These are phyloP conservation scores for Aspergillus mulundensis DNA, from an alignment of 495 filamentous ascomycete genomes.

Conservation along the genomic window DNA sequence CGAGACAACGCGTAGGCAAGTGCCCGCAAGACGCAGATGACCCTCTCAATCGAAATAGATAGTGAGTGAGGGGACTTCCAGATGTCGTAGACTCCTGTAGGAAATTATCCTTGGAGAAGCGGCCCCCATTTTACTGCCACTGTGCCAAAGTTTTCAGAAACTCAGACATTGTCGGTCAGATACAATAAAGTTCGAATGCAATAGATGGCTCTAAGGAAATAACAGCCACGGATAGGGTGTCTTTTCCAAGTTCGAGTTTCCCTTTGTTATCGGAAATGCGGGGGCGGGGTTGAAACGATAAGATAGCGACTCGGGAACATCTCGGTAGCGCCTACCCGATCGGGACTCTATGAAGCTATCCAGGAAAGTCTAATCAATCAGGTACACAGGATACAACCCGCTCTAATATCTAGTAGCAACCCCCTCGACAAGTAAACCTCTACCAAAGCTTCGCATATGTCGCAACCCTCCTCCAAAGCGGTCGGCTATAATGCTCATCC, in stretches of 20 bases:
- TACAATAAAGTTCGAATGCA: not conserved
- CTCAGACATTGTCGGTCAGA: too few relatives aligned
- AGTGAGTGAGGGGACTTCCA: too few relatives aligned
- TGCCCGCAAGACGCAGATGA: too few relatives aligned
- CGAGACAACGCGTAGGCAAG: too few relatives aligned
- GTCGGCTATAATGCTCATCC: slow-evolving; percentile 21
- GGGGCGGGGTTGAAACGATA: not conserved
- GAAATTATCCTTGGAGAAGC: too few relatives aligned
- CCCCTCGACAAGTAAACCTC: not conserved
- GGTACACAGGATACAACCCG: too few relatives aligned
- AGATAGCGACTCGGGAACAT: not conserved
- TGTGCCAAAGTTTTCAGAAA: too few relatives aligned
- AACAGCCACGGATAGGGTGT: not conserved
- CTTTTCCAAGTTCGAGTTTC: not conserved
- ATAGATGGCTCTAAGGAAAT: not conserved
- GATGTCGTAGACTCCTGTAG: too few relatives aligned
- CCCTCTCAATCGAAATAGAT: too few relatives aligned
- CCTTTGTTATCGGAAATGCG: not conserved
- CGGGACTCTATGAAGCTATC: slow-evolving; percentile 1
- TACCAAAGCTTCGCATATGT: slow-evolving; percentile 25
- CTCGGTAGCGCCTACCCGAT: not conserved
- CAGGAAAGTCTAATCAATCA: too few relatives aligned
- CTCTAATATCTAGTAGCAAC: too few relatives aligned
- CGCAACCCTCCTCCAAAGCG: slow-evolving; percentile 19
- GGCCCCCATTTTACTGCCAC: too few relatives aligned